Evolutionary conservation across 2,329 filamentous ascomycete species (phyloP), one percentile per base, ranked within the genome.

Genomic region (Ceratocystis eucalypticola): DNA sequence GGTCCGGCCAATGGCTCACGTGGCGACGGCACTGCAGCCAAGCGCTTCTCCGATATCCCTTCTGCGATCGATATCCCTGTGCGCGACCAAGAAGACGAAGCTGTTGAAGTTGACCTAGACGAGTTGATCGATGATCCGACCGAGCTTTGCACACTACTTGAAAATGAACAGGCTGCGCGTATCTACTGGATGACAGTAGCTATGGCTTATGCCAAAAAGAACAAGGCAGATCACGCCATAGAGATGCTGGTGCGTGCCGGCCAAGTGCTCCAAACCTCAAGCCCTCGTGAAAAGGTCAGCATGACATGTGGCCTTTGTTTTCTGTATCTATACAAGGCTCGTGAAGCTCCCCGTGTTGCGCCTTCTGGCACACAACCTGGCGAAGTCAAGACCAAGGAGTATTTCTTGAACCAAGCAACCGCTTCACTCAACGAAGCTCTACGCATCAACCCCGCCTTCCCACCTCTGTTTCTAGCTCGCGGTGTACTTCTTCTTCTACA

Each of bases 101-200:
- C 84, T 65, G 94, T 99, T 75, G 94, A 97, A 78, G 90, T 99
- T 72, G 90, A 95, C 74, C 84, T 97, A 65, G 88, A 92, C 74
- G 90, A 93, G 70, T 85, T 96, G 48, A 84, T 92, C 68, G 94
- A 97, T 74, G 94, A 97, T 74, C 90, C 91, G 22, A 96, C 89
- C 61, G 94, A 99, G 78, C 83, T 99, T 4, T 99, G 94, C 75
- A 94, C 90, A 37, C 82, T 99, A 63, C 85, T 99, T 69, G 93
- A 99, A 77, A 96, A 94, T 73, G 95, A 99, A 76, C 86, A 88
- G 72, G 92, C 91, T 17, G 88, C 90, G 46, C 91, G 93, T 72
- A 90, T 87, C 64, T 95, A 95, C 71, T 99, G 95, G 95, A 93
- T 99, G 81, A 93, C 91, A n/a, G 94, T 97, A 70, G 89, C 95